These are phyloP conservation scores for Cicer arietinum DNA, from an alignment of 306 rosid genomes.

Conservation along the genomic window DNA sequence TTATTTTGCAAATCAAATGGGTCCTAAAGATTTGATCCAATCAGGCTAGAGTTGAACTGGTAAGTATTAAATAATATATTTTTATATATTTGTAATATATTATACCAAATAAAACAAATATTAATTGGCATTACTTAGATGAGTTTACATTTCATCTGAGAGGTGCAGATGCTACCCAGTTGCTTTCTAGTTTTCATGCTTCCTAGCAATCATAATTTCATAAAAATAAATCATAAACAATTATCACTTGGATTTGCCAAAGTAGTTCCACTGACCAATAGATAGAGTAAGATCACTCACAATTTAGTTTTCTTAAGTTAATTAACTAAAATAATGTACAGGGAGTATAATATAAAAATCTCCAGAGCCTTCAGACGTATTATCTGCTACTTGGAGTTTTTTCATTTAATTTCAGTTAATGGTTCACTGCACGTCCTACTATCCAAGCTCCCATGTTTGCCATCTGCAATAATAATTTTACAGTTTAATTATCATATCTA, in stretches of 20 bases:
- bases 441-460: constrained; percentile 21
- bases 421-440: neutral
- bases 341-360: neutral
- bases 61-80: no score
- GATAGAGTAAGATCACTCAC: neutral
- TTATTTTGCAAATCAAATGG: no score
- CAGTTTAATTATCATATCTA: constrained; percentile 40
- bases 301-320: neutral
- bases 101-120: no score
- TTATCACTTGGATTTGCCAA: constrained; percentile 17
- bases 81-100: no score
- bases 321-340: constrained; percentile 35
- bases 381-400: constrained; percentile 17
- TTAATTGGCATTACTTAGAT: no score
- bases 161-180: no score
- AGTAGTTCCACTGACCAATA: constrained; percentile 20
- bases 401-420: constrained; percentile 22
- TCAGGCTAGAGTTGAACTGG: no score
- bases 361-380: neutral
- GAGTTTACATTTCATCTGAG: no score
- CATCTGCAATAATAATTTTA: constrained; percentile 1
- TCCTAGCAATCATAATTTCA: no score
- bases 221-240: neutral
- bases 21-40: no score
- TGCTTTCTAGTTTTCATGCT: no score